Percentiles rank a stretch among this genome's conserved stretches.
These are phyloP conservation scores for Talaromyces sp. DNA, from an alignment of 2,329 filamentous ascomycete species.

Conservation along the genomic window DNA sequence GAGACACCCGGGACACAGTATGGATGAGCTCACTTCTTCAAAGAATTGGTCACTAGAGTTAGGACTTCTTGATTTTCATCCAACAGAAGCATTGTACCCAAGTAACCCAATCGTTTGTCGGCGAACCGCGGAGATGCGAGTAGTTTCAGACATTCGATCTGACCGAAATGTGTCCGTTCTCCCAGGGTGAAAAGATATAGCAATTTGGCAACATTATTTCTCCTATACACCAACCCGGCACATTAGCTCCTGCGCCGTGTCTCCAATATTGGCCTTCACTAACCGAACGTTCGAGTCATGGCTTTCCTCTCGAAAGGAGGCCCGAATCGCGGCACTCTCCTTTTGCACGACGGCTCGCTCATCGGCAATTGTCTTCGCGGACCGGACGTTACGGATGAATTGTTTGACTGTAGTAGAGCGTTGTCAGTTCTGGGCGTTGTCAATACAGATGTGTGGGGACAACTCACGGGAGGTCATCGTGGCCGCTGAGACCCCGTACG, in stretches of 20 bases:
- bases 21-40: conserved; percentile 74
- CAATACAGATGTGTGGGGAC: conserved; percentile 18
- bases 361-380: conserved; percentile 97
- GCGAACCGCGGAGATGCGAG: conserved; percentile 95
- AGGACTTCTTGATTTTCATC: conserved; percentile 99
- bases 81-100: conserved; percentile 91
- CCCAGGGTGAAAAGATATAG: conserved; percentile 97
- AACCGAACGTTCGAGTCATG: conserved; percentile 87
- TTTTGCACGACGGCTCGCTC: conserved; percentile 98
- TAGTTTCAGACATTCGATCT: conserved; percentile 98
- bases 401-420: conserved; percentile 72
- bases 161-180: conserved; percentile 95
- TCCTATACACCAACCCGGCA: conserved; percentile 50
- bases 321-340: conserved; percentile 94
- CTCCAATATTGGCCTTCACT: conserved; percentile 27
- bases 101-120: conserved; percentile 91
- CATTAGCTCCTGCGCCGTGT: conserved; percentile 22
- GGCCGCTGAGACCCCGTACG: conserved; percentile 48
- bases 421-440: conserved; percentile 16
- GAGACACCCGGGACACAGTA: not conserved
- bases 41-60: conserved; percentile 93
- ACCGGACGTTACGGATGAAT: conserved; percentile 98
- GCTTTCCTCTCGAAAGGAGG: conserved; percentile 96
- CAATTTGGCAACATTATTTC: conserved; percentile 98
- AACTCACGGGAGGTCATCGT: conserved; percentile 57